Evolutionary conservation across 2,329 filamentous ascomycete genomes (phyloP).

Genomic region (Fusarium decemcellulare): DNA sequence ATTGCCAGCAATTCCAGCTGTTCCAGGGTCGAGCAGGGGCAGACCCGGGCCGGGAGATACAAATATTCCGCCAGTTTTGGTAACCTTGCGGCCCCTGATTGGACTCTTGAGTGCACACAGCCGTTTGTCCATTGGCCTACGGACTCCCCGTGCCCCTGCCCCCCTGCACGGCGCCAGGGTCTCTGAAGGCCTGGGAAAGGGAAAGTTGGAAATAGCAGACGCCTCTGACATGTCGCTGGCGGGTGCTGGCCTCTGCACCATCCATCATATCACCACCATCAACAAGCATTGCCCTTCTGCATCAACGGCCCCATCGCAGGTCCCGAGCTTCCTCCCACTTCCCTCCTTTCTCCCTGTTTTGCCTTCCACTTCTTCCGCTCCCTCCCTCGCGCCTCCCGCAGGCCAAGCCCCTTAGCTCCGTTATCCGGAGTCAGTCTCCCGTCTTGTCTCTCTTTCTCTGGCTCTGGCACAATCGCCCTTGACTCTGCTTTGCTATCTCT

Average conservation of each 20-base stretch:
- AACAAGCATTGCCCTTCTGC: constrained; percentile 9
- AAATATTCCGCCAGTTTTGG: constrained; percentile 30
- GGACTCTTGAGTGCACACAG: constrained; percentile 16
- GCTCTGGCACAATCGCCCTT: constrained; percentile 12
- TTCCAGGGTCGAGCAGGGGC: not conserved
- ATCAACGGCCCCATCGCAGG: constrained; percentile 16
- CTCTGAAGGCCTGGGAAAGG: constrained; percentile 14
- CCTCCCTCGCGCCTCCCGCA: constrained; percentile 5
- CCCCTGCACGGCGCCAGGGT: constrained; percentile 26
- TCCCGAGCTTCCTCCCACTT: constrained; percentile 28
- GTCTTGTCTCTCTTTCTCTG: constrained; percentile 5
- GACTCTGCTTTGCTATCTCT: constrained; percentile 28
- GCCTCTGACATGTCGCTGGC: not conserved
- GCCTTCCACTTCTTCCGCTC: constrained; percentile 6
- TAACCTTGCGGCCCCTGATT: constrained; percentile 30
- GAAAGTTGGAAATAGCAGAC: constrained; percentile 10
- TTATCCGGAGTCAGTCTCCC: constrained; percentile 20
- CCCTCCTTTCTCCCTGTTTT: constrained; percentile 13
- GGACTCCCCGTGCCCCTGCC: constrained; percentile 12
- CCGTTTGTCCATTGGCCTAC: constrained; percentile 33
- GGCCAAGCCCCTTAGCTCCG: constrained; percentile 25
- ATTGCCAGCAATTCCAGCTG: constrained; percentile 14
- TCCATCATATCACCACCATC: constrained; percentile 11
- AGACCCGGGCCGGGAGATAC: constrained; percentile 21
- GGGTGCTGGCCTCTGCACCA: constrained; percentile 1